phyloP scores from a whole-genome alignment of 1,284 basidiomycete species.

The Hemileia vastatrix region DNA sequence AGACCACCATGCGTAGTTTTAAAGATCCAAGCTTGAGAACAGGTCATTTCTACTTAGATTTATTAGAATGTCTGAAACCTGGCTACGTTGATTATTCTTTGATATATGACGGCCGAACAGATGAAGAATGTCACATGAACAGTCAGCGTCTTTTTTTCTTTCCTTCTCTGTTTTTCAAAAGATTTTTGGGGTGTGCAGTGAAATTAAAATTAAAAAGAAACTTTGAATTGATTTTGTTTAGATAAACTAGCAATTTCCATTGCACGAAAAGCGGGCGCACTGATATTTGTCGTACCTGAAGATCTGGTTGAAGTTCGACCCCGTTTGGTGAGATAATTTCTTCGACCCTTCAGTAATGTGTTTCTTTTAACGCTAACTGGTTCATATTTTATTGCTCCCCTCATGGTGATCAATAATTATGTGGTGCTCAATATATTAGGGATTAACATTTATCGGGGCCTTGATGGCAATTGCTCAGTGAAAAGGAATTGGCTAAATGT shows the following conservation, averaged over 20 bases:
- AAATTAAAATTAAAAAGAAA: background rate
- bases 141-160: slow-evolving; percentile 1
- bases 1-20: slow-evolving; percentile 69
- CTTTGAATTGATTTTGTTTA: background rate
- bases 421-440: background rate
- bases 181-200: no score
- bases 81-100: slow-evolving; percentile 89
- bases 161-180: background rate
- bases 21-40: slow-evolving; percentile 86
- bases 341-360: background rate
- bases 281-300: slow-evolving; percentile 96
- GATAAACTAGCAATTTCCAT: slow-evolving; percentile 96
- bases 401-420: background rate
- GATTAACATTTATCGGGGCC: slow-evolving; percentile 20
- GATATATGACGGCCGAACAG: slow-evolving; percentile 59
- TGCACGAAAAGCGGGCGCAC: slow-evolving; percentile 88
- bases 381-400: background rate
- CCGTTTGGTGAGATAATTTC: slow-evolving; percentile 3
- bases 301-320: slow-evolving; percentile 48
- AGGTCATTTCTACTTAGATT: slow-evolving; percentile 84
- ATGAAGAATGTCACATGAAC: slow-evolving; percentile 85
- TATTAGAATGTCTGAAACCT: slow-evolving; percentile 79
- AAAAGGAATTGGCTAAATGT: no score
- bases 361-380: background rate
- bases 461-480: slow-evolving; percentile 21